These are phyloP conservation scores for Coffea canephora DNA, from an alignment of 257 asterid genomes.

Conservation along the genomic window DNA sequence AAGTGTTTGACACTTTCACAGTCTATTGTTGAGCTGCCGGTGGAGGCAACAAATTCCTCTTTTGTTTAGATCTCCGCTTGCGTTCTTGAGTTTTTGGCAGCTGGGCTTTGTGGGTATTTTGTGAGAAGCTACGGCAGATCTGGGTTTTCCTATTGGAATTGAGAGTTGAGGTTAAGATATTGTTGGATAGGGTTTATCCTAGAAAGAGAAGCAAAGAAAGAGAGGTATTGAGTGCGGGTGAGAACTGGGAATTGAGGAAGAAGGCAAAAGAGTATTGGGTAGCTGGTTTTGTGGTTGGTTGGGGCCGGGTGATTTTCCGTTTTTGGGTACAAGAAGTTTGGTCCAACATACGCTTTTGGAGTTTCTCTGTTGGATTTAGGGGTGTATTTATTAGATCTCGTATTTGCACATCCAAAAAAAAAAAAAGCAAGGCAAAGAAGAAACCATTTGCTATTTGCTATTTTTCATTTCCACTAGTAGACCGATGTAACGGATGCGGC, in stretches of 20 bases:
- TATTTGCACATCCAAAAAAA: slow-evolving; percentile 7
- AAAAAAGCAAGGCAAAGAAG: not conserved
- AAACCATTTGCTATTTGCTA: not conserved
- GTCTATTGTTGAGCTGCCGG: not conserved
- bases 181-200: slow-evolving; percentile 4
- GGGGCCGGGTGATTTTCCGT: not conserved
- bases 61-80: not conserved
- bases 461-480: slow-evolving; percentile 1
- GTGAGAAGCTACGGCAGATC: not conserved
- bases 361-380: slow-evolving; percentile 7
- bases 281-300: slow-evolving; percentile 11
- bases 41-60: not conserved
- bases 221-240: not conserved
- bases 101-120: not conserved
- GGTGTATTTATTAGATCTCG: slow-evolving; percentile 7
- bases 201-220: not conserved
- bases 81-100: not conserved
- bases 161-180: not conserved
- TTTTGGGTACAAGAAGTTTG: not conserved
- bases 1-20: not conserved
- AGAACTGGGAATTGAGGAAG: slow-evolving; percentile 1
- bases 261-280: not conserved
- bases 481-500: slow-evolving; percentile 16
- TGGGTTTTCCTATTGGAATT: not conserved
- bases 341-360: slow-evolving; percentile 1